Evolutionary conservation across 192 early-diverging fungal species (phyloP), one percentile per base, ranked within the genome.

Genomic region (Coemansia sp.): DNA sequence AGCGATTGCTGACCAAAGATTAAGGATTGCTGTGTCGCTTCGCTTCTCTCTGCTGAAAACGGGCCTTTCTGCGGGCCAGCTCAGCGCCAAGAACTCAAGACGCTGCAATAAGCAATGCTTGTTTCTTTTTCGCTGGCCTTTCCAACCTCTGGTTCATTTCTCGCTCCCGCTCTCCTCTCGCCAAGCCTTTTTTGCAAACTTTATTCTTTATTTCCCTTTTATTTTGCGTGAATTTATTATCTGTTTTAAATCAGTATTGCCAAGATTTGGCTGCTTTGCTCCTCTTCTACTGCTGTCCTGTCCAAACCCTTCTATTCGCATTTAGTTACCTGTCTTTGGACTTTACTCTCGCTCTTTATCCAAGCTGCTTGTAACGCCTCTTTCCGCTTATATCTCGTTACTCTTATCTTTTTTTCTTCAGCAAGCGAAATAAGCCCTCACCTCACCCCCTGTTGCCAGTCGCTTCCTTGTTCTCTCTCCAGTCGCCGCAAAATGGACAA

Each of bases 401-500:
- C 19, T 45, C n/a, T 51, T 56, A 25, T 43, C 38, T 42, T 42
- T 68, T 50, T 60, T 68, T 8, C 25, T 25, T 25, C 25, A 25
- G 2, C 25, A 25, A 25, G 25, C 2, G 25, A 25, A 25, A 25
- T 48, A 48, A n/a, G 10, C 46, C n/a, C n/a, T n/a, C n/a, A n/a
- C 46, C 16, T 48, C 16, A 14, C 16, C 10, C 46, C 46, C 46
- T 3, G 16, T 48, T 48, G 46, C 46, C 54, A 37, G 5, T 32
- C 32, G 20, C 11, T n/a, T 58, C 14, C 12, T 20, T 43, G 58
- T 72, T 72, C 46, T 2, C 25, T 25, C 25, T 67, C 32, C 10
- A 57, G 10, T 46, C 40, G 54, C 42, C 17, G 17, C 8, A 54
- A 56, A 58, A 92, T 92, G 91, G 87, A 92, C 70, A 89, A 90